Base-by-base conservation (phyloP, 2,329 filamentous ascomycete species). In the Ceratocystiopsis minuta region DNA sequence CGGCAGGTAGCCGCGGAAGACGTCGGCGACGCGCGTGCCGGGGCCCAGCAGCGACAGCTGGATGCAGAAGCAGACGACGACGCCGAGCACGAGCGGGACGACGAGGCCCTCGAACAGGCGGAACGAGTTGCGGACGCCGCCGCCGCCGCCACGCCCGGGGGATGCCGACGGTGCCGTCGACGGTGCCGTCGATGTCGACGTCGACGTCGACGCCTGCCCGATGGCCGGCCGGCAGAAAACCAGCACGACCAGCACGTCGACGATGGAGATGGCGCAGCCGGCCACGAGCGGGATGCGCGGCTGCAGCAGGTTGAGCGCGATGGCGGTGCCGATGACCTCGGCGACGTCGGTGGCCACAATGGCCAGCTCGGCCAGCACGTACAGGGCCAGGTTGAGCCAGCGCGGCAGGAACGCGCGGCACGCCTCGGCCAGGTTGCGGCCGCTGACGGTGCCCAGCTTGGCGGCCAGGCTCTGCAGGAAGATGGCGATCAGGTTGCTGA, bases 261-360 rank as follows among this genome's bases (percentile, higher is more conserved):
- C 51, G 40, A 82, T 79, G 0, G 75, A 79, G 33, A 82, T 63
- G 16, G 75, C 77, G 48, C 77, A 80, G 15, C 77, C 78, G 1
- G 72, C 77, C 0, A 81, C 74, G 10, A 82, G 60, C 0, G 78
- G 77, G 6, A 82, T 61, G 44, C 71, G 61, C 1, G 72, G 72
- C 17, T 76, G 66, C 31, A 82, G 63, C 14, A 82, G 60, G 49
- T 81, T 80, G 39, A 82, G 59, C 2, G 73, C 77, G 47, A 82
- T 80, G 13, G 78, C 78, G 16, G 75, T 79, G 40, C 78, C 78
- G 48, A 82, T 80, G 16, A 81, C 77, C 58, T 81, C 77, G 43
- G 77, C 77, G 48, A 82, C 73, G 54, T 82, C 78, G 0, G 78
- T 82, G 0, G 78, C 78, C 41, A 82, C 74, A 44, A 82, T 82